Conservation (phyloP, 2,329 filamentous ascomycete genomes). For the Colletotrichum sp. region DNA sequence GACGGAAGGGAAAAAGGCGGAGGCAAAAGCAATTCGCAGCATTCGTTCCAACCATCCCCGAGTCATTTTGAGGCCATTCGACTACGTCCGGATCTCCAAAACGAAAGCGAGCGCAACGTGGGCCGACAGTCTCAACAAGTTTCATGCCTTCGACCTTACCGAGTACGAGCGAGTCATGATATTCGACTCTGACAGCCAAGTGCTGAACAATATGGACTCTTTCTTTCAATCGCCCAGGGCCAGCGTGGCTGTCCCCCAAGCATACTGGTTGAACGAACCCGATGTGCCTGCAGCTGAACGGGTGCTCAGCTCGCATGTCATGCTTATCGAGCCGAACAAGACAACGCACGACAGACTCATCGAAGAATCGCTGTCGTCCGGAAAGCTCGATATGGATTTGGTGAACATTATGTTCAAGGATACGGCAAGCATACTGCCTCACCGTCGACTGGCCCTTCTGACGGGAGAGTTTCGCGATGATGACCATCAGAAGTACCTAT, state of each 20-base stretch:
- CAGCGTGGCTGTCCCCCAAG: conserved; percentile 70
- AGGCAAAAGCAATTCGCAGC: neutral
- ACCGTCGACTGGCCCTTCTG: conserved; percentile 65
- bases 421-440: conserved; percentile 65
- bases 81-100: neutral
- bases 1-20: neutral
- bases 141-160: conserved; percentile 71
- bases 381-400: conserved; percentile 70
- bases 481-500: conserved; percentile 50
- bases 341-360: conserved; percentile 31
- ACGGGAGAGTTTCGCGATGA: conserved; percentile 65
- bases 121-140: conserved; percentile 70
- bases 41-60: neutral
- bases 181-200: conserved; percentile 65
- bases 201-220: conserved; percentile 71
- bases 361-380: conserved; percentile 41
- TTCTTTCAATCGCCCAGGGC: conserved; percentile 69
- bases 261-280: conserved; percentile 67
- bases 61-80: conserved; percentile 6
- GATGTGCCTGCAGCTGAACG: conserved; percentile 49
- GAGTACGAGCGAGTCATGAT: conserved; percentile 58
- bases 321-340: conserved; percentile 57
- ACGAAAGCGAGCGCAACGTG: conserved; percentile 48
- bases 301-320: conserved; percentile 56
- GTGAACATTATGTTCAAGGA: conserved; percentile 66